phyloP scores from a whole-genome alignment of 2,329 filamentous ascomycete genomes.

The Epichloe baconii region DNA sequence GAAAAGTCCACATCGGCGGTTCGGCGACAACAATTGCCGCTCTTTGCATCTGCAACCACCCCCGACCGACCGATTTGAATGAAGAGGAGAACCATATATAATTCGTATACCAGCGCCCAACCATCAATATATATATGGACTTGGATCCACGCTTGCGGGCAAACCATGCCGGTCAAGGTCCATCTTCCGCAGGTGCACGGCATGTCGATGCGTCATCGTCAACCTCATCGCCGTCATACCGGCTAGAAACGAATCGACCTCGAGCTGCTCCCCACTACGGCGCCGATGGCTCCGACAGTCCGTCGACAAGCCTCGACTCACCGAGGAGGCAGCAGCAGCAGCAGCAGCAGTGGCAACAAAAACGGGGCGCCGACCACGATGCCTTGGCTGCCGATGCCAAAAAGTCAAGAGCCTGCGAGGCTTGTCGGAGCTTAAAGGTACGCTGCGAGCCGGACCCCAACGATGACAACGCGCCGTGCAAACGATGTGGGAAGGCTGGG shows the following conservation, averaged over 20 bases:
- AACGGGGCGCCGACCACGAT: slow-evolving; percentile 1
- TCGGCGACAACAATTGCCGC: slow-evolving; percentile 20
- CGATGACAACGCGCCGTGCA: slow-evolving; percentile 51
- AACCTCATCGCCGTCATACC: slow-evolving; percentile 9
- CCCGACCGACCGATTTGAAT: neutral
- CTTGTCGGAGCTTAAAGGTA: slow-evolving; percentile 65
- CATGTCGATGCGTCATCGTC: slow-evolving; percentile 2
- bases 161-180: slow-evolving; percentile 12
- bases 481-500: slow-evolving; percentile 69
- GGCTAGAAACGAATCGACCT: neutral
- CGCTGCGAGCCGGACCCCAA: slow-evolving; percentile 66
- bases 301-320: slow-evolving; percentile 1
- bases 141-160: slow-evolving; percentile 19
- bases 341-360: slow-evolving; percentile 7
- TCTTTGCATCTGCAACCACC: neutral
- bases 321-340: slow-evolving; percentile 3
- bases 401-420: slow-evolving; percentile 60
- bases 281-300: slow-evolving; percentile 9
- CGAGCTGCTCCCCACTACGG: slow-evolving; percentile 7
- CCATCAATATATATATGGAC: slow-evolving; percentile 16
- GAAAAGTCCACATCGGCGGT: slow-evolving; percentile 11
- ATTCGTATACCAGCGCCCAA: neutral
- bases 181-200: neutral
- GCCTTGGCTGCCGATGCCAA: slow-evolving; percentile 38
- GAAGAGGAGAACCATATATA: neutral